phyloP scores from a whole-genome alignment of 129 eudicot species.

The Flaveria bidentis region DNA sequence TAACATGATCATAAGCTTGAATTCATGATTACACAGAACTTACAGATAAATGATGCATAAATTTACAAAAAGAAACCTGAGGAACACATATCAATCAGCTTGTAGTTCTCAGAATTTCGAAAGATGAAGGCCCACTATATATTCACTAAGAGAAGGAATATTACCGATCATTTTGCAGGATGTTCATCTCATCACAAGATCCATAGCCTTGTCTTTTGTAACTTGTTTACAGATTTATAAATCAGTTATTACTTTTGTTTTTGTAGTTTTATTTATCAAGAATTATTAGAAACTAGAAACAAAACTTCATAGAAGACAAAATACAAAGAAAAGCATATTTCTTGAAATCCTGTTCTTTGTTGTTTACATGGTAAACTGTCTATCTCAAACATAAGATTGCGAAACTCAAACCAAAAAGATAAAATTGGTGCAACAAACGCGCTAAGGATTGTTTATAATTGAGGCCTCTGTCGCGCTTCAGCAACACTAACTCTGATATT shows the following conservation, averaged over 20 bases:
- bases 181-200: slow-evolving; percentile 6
- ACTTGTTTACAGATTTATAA: not conserved
- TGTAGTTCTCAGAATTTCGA: not conserved
- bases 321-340: slow-evolving; percentile 7
- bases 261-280: not conserved
- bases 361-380: not conserved
- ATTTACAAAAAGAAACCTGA: not conserved
- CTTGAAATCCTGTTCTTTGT: slow-evolving; percentile 3
- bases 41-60: not conserved
- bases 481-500: slow-evolving; percentile 79
- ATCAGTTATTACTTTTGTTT: not conserved
- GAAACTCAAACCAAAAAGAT: not conserved
- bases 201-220: slow-evolving; percentile 23
- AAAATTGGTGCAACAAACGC: not conserved
- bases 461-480: slow-evolving; percentile 66
- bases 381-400: not conserved
- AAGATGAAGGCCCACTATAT: not conserved
- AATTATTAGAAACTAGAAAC: not conserved
- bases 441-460: slow-evolving; percentile 31
- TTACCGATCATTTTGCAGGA: not conserved
- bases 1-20: slow-evolving; percentile 1
- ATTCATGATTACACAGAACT: slow-evolving; percentile 8
- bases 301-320: not conserved
- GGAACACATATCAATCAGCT: not conserved
- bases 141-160: slow-evolving; percentile 11